Evolutionary conservation across 805 yeast species (phyloP), one percentile per base, ranked within the genome.

Genomic region (Candida ipomoeae): DNA sequence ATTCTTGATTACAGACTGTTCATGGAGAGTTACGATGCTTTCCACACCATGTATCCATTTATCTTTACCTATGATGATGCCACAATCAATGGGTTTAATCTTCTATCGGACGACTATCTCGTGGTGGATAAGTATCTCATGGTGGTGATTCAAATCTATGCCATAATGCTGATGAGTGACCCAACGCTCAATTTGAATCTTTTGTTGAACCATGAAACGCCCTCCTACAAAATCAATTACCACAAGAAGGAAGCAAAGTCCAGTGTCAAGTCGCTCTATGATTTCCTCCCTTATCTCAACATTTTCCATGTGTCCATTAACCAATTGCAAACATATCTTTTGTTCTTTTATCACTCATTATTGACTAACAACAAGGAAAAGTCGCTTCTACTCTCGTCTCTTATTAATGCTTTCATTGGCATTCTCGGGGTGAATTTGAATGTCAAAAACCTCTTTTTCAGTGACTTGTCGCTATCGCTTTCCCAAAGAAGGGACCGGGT

Each of bases 1-100:
- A 75, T 80, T 7, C 72, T 80, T 53, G 84, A 80, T 56, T 79
- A 77, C 55, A 77, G 74, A 43, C 64, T 70, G 35, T 80, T 80
- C 54, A 80, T 79, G 74, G 75, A 74, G 56, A 73, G 75, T 46
- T 80, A 80, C 43, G 75, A 73, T 41, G 75, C 71, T 6, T 71
- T 74, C 52, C 78, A 74, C 52, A 73, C 77, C 6, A 71, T 73
- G 77, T 73, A 73, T 48, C 78, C 78, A 7, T 73, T 73, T 49
- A 73, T 73, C 61, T 73, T 73, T 57, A 74, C 77, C 1, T 74
- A 74, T 52, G 76, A 73, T 48, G 77, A 73, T 55, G 70, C 77
- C 20, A 70, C 77, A 15, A 71, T 73, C 35, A 74, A 74, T 55
- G 77, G 78, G 33, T 73, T 80, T 56, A 79, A 78, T 44, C 69